Conservation (phyloP, 106 monocot species). For the Ottelia alismoides region DNA sequence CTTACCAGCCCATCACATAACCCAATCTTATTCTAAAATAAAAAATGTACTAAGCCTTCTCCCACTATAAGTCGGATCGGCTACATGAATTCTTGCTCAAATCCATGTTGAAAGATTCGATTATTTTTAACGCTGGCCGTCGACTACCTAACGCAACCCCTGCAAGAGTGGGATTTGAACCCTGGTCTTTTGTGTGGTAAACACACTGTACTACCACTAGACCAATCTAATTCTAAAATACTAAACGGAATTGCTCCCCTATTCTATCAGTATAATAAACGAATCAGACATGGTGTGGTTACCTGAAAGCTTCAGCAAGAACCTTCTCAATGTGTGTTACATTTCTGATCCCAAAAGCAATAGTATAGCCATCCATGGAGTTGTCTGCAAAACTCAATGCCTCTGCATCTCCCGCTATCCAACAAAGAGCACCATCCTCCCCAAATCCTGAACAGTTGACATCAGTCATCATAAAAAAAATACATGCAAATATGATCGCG, state of each 20-base stretch:
- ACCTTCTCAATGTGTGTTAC: constrained; percentile 91
- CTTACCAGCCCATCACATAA: too few relatives aligned
- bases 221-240: neutral
- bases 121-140: too few relatives aligned
- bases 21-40: too few relatives aligned
- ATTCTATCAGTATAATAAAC: neutral
- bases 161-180: too few relatives aligned
- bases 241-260: neutral
- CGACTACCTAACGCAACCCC: too few relatives aligned
- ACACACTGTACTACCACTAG: neutral
- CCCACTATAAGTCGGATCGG: too few relatives aligned
- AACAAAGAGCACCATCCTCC: constrained; percentile 36
- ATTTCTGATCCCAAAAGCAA: constrained; percentile 99
- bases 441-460: constrained; percentile 32
- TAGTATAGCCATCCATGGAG: constrained; percentile 94
- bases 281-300: too few relatives aligned
- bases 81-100: too few relatives aligned
- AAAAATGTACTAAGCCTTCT: too few relatives aligned
- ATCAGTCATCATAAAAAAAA: neutral
- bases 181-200: too few relatives aligned
- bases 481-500: neutral
- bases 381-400: constrained; percentile 68
- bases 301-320: constrained; percentile 83
- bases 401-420: constrained; percentile 95
- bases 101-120: neutral